Percentiles rank a stretch among this genome's conserved stretches.
Conservation (phyloP, 1,139 yeast genomes). For the Magnusiomyces tetraspermus region DNA sequence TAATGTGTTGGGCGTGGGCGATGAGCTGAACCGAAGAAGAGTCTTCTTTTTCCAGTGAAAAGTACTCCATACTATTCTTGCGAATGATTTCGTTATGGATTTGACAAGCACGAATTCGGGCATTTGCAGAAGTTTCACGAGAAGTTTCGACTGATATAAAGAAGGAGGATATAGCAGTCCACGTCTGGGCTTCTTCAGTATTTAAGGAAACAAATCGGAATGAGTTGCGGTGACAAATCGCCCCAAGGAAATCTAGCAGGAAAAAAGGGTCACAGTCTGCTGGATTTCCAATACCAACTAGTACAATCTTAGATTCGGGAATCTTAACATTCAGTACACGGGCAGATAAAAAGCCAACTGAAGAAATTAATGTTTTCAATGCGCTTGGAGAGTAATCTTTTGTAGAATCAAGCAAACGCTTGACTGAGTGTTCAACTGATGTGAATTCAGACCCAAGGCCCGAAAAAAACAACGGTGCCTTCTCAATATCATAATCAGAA, state of each 20-base stretch:
- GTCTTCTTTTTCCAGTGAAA: constrained; percentile 7
- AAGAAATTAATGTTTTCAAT: constrained; percentile 39
- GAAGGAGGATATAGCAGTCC: constrained; percentile 41
- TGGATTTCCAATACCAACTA: constrained; percentile 16
- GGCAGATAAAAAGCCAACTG: constrained; percentile 39
- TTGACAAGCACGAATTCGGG: constrained; percentile 41
- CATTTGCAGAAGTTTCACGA: constrained; percentile 34
- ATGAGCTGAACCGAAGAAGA: constrained; percentile 4
- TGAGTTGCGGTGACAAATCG: constrained; percentile 44
- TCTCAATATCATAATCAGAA: constrained; percentile 12
- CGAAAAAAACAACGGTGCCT: constrained; percentile 19
- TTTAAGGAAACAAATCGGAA: constrained; percentile 38
- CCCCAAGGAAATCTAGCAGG: constrained; percentile 31
- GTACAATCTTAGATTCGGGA: constrained; percentile 1
- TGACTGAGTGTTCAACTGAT: constrained; percentile 46
- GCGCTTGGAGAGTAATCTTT: constrained; percentile 43
- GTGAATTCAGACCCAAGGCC: constrained; percentile 37
- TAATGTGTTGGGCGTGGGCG: constrained; percentile 11
- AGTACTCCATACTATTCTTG: constrained; percentile 29
- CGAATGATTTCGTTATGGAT: constrained; percentile 42
- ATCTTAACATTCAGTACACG: constrained; percentile 7
- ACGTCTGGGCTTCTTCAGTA: constrained; percentile 27
- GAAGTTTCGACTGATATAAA: constrained; percentile 40
- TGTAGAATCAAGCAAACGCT: constrained; percentile 56
- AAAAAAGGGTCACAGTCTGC: constrained; percentile 19